Evolutionary conservation across 495 filamentous ascomycete genomes (phyloP).

Genomic region (Usnea hakonensis): DNA sequence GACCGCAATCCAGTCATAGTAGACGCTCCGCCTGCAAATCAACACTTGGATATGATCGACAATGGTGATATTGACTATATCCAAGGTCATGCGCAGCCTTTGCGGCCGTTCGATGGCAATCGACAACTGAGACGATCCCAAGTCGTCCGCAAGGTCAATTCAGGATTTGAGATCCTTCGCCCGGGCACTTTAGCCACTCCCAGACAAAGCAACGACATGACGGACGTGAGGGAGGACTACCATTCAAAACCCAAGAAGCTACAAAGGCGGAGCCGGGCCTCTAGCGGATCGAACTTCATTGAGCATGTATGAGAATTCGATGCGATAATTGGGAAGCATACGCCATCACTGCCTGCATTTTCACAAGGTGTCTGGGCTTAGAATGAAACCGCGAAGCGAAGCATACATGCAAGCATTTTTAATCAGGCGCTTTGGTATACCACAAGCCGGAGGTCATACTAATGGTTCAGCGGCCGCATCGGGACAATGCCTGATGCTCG

Average conservation of each 20-base stretch:
- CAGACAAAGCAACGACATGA: conserved; percentile 7
- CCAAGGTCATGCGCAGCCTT: conserved; percentile 9
- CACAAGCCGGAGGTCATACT: neutral
- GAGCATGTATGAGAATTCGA: neutral
- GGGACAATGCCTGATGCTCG: neutral
- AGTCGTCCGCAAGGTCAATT: conserved; percentile 47
- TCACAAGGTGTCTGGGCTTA: neutral
- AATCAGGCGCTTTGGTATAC: neutral
- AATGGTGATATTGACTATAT: conserved; percentile 6
- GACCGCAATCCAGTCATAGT: conserved; percentile 5
- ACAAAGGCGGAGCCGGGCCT: conserved; percentile 24
- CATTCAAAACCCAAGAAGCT: conserved; percentile 31
- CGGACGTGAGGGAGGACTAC: conserved; percentile 19
- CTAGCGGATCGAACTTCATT: neutral
- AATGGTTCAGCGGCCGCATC: neutral
- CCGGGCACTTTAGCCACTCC: conserved; percentile 40
- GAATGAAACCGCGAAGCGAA: neutral
- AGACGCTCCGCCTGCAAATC: conserved; percentile 4
- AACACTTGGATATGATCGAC: conserved; percentile 5
- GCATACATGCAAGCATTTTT: neutral
- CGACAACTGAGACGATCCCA: conserved; percentile 11
- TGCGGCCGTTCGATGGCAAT: conserved; percentile 5
- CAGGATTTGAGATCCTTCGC: conserved; percentile 53
- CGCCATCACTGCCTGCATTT: neutral
- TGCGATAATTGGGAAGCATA: neutral